phyloP scores from a whole-genome alignment of 495 filamentous ascomycete genomes.

The Aspergillus cristatus region DNA sequence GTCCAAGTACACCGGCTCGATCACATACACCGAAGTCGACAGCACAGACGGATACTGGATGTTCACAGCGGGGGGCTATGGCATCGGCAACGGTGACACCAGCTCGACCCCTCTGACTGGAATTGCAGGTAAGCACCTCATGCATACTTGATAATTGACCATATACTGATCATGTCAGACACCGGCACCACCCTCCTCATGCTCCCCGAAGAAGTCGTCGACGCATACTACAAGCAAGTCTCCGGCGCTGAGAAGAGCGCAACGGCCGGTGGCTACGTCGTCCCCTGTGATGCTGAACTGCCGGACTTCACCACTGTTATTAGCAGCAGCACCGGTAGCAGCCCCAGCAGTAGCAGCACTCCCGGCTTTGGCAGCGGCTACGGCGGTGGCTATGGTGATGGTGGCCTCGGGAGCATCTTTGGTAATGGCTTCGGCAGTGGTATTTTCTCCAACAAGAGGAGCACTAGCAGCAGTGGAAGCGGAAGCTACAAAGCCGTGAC shows the following conservation, averaged over 20 bases:
- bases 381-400: too few species aligned
- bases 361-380: too few species aligned
- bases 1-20: slow-evolving; percentile 50
- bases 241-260: slow-evolving; percentile 36
- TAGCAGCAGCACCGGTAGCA: not conserved
- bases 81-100: slow-evolving; percentile 40
- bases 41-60: slow-evolving; percentile 59
- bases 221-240: slow-evolving; percentile 56
- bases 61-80: slow-evolving; percentile 56
- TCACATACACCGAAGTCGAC: slow-evolving; percentile 54
- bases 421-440: not conserved
- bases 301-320: slow-evolving; percentile 57
- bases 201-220: slow-evolving; percentile 46
- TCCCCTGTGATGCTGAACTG: slow-evolving; percentile 53
- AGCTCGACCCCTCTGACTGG: slow-evolving; percentile 14
- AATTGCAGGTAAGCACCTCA: slow-evolving; percentile 26
- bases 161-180: slow-evolving; percentile 16
- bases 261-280: slow-evolving; percentile 52
- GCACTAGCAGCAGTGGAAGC: not conserved
- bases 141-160: too few species aligned
- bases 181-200: slow-evolving; percentile 69
- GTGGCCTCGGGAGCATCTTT: not conserved
- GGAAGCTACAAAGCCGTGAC: slow-evolving; percentile 34
- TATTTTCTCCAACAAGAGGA: not conserved
- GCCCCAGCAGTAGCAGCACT: not conserved